A percentile compares a stretch with the other conserved stretches of the same genome.
phyloP scores from a whole-genome alignment of 371 early-diverging fungal genomes.

The Batrachochytrium dendrobatidis region DNA sequence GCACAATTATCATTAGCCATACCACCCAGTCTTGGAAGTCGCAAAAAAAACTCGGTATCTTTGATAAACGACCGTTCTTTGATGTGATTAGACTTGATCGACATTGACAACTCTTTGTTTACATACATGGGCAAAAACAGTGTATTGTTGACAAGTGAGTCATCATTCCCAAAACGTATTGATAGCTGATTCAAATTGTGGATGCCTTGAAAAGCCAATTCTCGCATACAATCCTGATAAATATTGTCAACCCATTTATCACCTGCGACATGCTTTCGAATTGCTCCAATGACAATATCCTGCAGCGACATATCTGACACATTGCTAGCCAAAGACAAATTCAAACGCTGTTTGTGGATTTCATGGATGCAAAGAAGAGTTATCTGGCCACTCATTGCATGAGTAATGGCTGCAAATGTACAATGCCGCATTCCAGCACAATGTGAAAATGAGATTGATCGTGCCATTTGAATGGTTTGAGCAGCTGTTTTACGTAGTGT shows the following conservation, averaged over 20 bases:
- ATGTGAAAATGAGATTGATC: not conserved
- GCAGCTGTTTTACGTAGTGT: too few species aligned
- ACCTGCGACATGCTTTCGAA: not conserved
- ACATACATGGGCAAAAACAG: too few species aligned
- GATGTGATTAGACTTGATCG: too few species aligned
- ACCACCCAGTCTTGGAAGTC: not conserved
- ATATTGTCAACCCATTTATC: slow-evolving; percentile 13
- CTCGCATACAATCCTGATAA: slow-evolving; percentile 6
- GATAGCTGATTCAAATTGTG: not conserved
- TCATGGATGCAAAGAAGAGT: not conserved
- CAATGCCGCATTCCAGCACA: not conserved
- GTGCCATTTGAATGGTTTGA: not conserved
- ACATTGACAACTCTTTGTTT: too few species aligned
- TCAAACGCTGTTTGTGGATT: not conserved
- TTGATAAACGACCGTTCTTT: not conserved
- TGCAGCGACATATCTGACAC: not conserved
- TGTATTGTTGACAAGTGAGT: too few species aligned
- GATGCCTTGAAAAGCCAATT: slow-evolving; percentile 8
- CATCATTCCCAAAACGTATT: not conserved
- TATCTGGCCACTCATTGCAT: slow-evolving; percentile 1
- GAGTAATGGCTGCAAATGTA: not conserved
- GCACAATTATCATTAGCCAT: not conserved
- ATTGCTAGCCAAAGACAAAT: not conserved
- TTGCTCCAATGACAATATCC: not conserved
- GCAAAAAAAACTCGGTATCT: not conserved